phyloP scores from a whole-genome alignment of 208 protist species.

The Trypanosoma platydactyli region DNA sequence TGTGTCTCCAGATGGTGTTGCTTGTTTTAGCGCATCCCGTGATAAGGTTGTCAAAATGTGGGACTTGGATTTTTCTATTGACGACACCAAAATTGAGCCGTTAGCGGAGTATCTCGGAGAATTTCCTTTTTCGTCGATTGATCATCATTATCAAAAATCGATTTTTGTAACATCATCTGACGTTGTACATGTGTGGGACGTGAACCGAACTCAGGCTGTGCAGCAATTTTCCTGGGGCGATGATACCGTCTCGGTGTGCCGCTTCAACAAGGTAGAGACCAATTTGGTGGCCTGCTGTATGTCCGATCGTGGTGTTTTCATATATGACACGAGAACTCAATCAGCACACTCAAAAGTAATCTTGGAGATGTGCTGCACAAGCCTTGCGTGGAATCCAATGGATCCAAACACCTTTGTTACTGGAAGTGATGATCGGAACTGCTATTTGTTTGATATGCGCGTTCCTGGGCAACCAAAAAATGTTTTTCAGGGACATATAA shows the following conservation, averaged over 20 bases:
- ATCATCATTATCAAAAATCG: slow-evolving; percentile 90
- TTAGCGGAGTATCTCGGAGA: slow-evolving; percentile 91
- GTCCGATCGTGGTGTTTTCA: slow-evolving; percentile 90
- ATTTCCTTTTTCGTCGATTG: slow-evolving; percentile 92
- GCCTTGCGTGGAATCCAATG: slow-evolving; percentile 97
- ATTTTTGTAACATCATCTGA: slow-evolving; percentile 94
- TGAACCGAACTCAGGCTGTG: slow-evolving; percentile 92
- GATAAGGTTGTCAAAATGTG: slow-evolving; percentile 97
- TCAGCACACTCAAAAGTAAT: slow-evolving; percentile 93
- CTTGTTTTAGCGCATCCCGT: slow-evolving; percentile 91
- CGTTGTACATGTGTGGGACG: slow-evolving; percentile 90
- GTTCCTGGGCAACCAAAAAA: slow-evolving; percentile 89
- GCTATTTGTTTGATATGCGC: slow-evolving; percentile 98
- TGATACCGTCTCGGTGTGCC: slow-evolving; percentile 86
- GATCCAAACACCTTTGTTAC: slow-evolving; percentile 97
- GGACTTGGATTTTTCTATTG: slow-evolving; percentile 78
- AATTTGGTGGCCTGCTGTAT: slow-evolving; percentile 91
- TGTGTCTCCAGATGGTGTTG: slow-evolving; percentile 88
- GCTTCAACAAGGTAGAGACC: slow-evolving; percentile 95
- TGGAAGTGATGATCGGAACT: slow-evolving; percentile 97
- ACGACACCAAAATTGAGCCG: slow-evolving; percentile 46
- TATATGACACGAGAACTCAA: slow-evolving; percentile 94
- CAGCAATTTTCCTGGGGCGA: slow-evolving; percentile 95
- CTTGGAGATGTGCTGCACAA: slow-evolving; percentile 93
- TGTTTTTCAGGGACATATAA: slow-evolving; percentile 97